These are phyloP conservation scores for Clavulina sp. DNA, from an alignment of 768 basidiomycete genomes.

Conservation along the genomic window DNA sequence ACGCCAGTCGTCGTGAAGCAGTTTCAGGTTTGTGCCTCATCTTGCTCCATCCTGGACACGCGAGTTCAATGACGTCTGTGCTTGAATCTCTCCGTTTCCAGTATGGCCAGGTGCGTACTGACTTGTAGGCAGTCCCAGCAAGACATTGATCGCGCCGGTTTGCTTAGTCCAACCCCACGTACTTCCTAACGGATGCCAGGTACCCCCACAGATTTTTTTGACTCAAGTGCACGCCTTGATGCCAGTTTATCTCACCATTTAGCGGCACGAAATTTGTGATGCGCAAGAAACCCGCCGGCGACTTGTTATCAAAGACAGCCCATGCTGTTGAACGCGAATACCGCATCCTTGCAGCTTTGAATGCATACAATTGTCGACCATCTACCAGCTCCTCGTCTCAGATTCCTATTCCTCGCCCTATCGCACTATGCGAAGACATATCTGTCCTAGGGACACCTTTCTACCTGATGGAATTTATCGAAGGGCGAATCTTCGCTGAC, in stretches of 20 bases:
- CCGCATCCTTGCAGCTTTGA: slow-evolving; percentile 56
- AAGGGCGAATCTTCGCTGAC: slow-evolving; percentile 89
- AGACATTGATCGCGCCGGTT: neutral
- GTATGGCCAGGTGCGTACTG: slow-evolving; percentile 65
- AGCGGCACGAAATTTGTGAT: slow-evolving; percentile 58
- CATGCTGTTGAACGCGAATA: slow-evolving; percentile 95
- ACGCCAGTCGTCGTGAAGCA: slow-evolving; percentile 70
- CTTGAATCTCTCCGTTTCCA: too few species aligned
- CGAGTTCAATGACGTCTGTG: neutral
- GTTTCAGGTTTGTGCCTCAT: slow-evolving; percentile 51
- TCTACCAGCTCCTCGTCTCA: slow-evolving; percentile 31
- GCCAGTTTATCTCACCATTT: neutral
- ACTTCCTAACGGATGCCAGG: slow-evolving; percentile 70
- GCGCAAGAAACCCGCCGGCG: slow-evolving; percentile 82
- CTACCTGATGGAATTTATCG: slow-evolving; percentile 92
- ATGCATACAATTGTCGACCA: slow-evolving; percentile 45
- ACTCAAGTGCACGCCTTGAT: neutral
- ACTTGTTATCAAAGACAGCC: slow-evolving; percentile 75
- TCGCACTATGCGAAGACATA: slow-evolving; percentile 63
- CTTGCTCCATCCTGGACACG: neutral
- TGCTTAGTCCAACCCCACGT: slow-evolving; percentile 96
- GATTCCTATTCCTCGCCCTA: slow-evolving; percentile 76
- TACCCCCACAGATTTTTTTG: slow-evolving; percentile 19
- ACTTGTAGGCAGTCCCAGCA: neutral
- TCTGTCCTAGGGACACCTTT: slow-evolving; percentile 74